A percentile compares a stretch with the other conserved stretches of the same genome.
phyloP scores from a whole-genome alignment of 495 filamentous ascomycete species.

The Penicillium coprophilum region DNA sequence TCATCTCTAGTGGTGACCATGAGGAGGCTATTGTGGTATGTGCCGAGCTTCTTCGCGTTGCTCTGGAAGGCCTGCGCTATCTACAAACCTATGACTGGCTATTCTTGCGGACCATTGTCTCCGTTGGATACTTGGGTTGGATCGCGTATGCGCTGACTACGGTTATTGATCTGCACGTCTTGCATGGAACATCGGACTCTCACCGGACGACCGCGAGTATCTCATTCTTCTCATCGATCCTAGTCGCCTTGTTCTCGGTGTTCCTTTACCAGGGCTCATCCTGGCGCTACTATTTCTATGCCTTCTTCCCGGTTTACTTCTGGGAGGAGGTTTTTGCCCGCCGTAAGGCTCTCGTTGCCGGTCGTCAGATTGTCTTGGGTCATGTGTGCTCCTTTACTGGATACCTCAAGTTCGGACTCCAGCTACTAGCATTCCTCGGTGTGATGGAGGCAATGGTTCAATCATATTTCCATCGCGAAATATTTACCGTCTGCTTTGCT shows the following conservation, averaged over 20 bases:
- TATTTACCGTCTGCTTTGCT: conserved; percentile 79
- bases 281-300: conserved; percentile 87
- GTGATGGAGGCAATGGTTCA: conserved; percentile 80
- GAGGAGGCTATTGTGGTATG: conserved; percentile 75
- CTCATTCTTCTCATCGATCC: conserved; percentile 70
- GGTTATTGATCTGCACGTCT: conserved; percentile 84
- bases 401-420: conserved; percentile 54
- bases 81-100: conserved; percentile 97
- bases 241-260: conserved; percentile 72
- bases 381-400: conserved; percentile 60
- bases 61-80: conserved; percentile 85
- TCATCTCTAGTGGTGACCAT: conserved; percentile 66
- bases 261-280: conserved; percentile 78
- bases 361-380: conserved; percentile 65
- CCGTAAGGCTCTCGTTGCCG: conserved; percentile 65
- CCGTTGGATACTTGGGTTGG: conserved; percentile 93
- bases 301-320: conserved; percentile 86
- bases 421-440: conserved; percentile 63
- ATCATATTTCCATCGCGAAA: conserved; percentile 88
- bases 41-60: conserved; percentile 69
- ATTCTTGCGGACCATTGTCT: conserved; percentile 91
- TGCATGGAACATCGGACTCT: conserved; percentile 68
- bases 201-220: conserved; percentile 61
- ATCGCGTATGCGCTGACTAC: conserved; percentile 92
- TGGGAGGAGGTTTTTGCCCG: conserved; percentile 95